Evolutionary conservation across 2,329 filamentous ascomycete genomes (phyloP).

Genomic region (Byssoonygena ceratinophila): DNA sequence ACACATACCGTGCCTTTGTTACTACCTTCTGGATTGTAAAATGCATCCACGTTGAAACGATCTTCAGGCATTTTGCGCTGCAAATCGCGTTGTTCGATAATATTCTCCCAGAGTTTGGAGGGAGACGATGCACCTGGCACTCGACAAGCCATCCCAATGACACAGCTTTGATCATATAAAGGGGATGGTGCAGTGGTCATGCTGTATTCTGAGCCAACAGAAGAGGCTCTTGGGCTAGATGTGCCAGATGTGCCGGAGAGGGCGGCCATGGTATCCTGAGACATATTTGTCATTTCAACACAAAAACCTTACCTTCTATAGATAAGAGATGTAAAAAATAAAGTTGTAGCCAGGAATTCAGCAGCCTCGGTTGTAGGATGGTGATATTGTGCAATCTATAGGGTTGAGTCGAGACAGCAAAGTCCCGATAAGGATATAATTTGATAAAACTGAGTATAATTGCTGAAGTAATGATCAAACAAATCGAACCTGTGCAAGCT

Average conservation of each 20-base stretch:
- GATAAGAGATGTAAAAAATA: too few relatives aligned
- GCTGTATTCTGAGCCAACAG: background rate
- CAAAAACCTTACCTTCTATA: background rate
- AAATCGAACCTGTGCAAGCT: background rate
- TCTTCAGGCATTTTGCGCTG: conserved; percentile 12
- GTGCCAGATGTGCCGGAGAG: background rate
- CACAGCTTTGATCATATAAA: background rate
- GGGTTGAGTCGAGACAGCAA: too few relatives aligned
- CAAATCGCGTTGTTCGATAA: conserved; percentile 10
- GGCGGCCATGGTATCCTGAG: background rate
- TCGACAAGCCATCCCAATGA: conserved; percentile 11
- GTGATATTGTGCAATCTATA: too few relatives aligned
- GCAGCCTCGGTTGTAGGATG: too few relatives aligned
- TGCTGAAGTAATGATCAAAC: background rate
- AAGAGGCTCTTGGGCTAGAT: background rate
- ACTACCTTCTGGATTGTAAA: conserved; percentile 15
- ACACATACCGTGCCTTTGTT: conserved; percentile 13
- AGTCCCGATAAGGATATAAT: too few relatives aligned
- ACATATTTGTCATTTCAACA: background rate
- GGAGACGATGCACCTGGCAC: conserved; percentile 11
- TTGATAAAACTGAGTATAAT: too few relatives aligned
- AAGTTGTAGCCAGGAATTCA: too few relatives aligned
- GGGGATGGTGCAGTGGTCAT: background rate
- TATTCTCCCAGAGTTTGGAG: conserved; percentile 12
- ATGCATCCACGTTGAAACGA: conserved; percentile 14